Percentiles rank a stretch among this genome's conserved stretches.
These are phyloP conservation scores for Hysterangium stoloniferum DNA, from an alignment of 768 basidiomycete species.

Conservation along the genomic window DNA sequence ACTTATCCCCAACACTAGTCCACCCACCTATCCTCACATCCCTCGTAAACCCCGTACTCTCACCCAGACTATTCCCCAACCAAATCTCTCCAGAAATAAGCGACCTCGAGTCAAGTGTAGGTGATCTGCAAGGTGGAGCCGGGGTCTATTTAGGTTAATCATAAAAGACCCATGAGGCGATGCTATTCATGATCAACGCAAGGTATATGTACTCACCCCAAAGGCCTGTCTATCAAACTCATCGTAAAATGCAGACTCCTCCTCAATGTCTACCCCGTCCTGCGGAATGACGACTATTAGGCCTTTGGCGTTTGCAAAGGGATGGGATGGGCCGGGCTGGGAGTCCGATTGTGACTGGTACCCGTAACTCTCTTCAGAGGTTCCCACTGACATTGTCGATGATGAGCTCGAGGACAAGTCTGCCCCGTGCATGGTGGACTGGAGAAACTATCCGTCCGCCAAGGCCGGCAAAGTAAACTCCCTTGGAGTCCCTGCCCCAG, in stretches of 20 bases:
- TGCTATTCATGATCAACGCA: background rate
- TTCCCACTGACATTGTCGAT: too few relatives aligned
- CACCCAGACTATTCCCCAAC: constrained; percentile 53
- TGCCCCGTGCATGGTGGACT: too few relatives aligned
- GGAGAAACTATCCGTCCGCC: too few relatives aligned
- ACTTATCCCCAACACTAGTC: constrained; percentile 63
- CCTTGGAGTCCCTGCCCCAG: too few relatives aligned
- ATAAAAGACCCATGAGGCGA: background rate
- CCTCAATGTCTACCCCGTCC: constrained; percentile 55
- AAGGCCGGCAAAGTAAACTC: too few relatives aligned
- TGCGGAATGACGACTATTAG: constrained; percentile 46
- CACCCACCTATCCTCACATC: constrained; percentile 62
- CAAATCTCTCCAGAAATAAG: constrained; percentile 65
- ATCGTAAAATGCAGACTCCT: constrained; percentile 60
- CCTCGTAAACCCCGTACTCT: constrained; percentile 49
- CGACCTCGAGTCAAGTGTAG: constrained; percentile 36
- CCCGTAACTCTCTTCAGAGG: too few relatives aligned
- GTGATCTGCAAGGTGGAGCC: constrained; percentile 18
- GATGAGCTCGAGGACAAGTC: too few relatives aligned
- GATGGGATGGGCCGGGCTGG: constrained; percentile 30
- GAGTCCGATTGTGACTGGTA: too few relatives aligned
- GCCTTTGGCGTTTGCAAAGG: constrained; percentile 39
- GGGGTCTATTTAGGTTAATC: constrained; percentile 6
- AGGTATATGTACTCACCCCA: background rate
- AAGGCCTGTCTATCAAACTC: constrained; percentile 30